Conservation (phyloP, 495 filamentous ascomycete species). For the Apodospora peruviana region DNA sequence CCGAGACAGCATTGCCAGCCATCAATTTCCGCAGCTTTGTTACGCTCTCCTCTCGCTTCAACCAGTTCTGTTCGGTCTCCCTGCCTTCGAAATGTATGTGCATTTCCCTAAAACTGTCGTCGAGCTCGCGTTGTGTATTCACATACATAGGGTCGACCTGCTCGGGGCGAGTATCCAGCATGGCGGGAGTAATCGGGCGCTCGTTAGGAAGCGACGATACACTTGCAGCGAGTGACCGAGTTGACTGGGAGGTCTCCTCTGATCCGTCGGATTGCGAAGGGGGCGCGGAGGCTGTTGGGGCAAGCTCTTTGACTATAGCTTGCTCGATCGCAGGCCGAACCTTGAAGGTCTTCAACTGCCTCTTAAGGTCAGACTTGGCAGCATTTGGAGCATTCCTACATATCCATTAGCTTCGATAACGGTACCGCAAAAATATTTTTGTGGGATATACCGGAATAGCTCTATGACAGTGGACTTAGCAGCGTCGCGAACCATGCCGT, state of each 20-base stretch:
- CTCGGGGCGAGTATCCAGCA: conserved; percentile 55
- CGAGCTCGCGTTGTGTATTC: conserved; percentile 73
- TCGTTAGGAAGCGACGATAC: conserved; percentile 44
- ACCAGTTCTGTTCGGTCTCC: conserved; percentile 89
- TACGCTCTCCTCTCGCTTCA: conserved; percentile 72
- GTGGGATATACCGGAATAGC: conserved; percentile 73
- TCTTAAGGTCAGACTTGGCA: conserved; percentile 84
- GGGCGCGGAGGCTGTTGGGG: conserved; percentile 46
- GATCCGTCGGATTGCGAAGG: conserved; percentile 35
- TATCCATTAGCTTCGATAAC: conserved; percentile 18
- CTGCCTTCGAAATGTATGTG: conserved; percentile 75
- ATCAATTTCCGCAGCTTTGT: conserved; percentile 70
- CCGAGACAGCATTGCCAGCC: conserved; percentile 75
- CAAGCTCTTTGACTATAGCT: conserved; percentile 69
- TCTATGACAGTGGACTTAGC: conserved; percentile 78
- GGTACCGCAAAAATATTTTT: neutral
- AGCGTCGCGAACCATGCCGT: conserved; percentile 74
- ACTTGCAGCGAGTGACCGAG: conserved; percentile 37
- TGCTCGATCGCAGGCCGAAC: conserved; percentile 79
- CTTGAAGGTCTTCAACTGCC: conserved; percentile 67
- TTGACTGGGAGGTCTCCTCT: conserved; percentile 30
- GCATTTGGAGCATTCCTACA: conserved; percentile 66
- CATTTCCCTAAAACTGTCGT: conserved; percentile 80
- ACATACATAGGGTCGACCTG: conserved; percentile 74
- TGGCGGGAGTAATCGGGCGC: conserved; percentile 45